A percentile compares a stretch with the other conserved stretches of the same genome.
Conservation (phyloP, 1,139 yeast genomes). For the Scheffersomyces parashehatae region DNA sequence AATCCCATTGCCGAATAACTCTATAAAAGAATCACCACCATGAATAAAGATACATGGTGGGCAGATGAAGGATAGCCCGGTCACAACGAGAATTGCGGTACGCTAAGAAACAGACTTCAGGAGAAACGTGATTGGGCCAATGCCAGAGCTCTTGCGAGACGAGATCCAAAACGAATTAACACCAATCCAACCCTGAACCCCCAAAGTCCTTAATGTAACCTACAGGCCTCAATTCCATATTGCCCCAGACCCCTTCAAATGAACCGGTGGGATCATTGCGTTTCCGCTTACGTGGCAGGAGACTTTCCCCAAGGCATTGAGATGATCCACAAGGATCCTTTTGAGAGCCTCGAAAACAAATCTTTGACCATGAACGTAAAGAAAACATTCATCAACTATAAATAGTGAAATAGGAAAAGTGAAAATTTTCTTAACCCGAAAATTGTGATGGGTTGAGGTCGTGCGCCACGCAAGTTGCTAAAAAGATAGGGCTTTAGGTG, state of each 20-base stretch:
- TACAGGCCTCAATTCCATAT: not conserved
- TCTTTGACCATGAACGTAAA: constrained; percentile 67
- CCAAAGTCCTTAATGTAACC: not conserved
- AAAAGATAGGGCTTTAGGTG: constrained; percentile 11
- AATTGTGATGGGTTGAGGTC: constrained; percentile 3
- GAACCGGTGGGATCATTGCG: constrained; percentile 46
- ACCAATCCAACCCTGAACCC: not conserved
- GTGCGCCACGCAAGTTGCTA: constrained; percentile 5
- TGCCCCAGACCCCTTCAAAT: constrained; percentile 17
- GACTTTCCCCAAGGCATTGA: constrained; percentile 89
- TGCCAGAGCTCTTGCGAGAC: constrained; percentile 18
- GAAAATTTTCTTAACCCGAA: not conserved
- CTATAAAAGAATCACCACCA: not conserved
- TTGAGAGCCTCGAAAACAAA: constrained; percentile 83
- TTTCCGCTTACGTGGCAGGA: constrained; percentile 80
- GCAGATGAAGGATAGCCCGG: not conserved
- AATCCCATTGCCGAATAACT: constrained; percentile 59
- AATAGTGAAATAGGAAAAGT: not conserved
- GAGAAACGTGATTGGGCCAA: not conserved
- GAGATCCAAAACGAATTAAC: constrained; percentile 15
- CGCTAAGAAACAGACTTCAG: too few species aligned
- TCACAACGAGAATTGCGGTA: too few species aligned
- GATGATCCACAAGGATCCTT: constrained; percentile 35
- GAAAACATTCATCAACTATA: constrained; percentile 17
- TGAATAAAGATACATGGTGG: constrained; percentile 9